These are phyloP conservation scores for Discostella pseudostelligera DNA, from an alignment of 108 stramenopile genomes.

Conservation along the genomic window DNA sequence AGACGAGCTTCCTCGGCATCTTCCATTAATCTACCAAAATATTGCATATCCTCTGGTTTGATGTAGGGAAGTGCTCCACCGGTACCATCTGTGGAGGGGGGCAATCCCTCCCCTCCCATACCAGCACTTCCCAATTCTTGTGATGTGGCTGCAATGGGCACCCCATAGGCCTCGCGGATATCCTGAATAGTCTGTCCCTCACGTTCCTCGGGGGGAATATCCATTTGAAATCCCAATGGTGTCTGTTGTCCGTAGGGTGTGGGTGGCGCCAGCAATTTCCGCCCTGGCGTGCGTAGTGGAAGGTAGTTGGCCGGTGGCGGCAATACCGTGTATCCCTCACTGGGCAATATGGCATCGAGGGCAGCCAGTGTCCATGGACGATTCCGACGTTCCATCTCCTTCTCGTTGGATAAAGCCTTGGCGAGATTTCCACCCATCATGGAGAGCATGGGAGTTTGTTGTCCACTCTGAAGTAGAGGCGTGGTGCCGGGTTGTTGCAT, in stretches of 20 bases:
- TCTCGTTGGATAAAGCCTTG: constrained; percentile 85
- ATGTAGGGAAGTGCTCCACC: constrained; percentile 88
- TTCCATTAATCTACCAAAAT: constrained; percentile 96
- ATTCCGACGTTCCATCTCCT: constrained; percentile 96
- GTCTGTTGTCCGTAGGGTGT: constrained; percentile 78
- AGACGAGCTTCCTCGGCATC: constrained; percentile 64
- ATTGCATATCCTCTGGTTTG: constrained; percentile 98
- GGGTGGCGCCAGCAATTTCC: constrained; percentile 90
- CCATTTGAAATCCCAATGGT: constrained; percentile 91
- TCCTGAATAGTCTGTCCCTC: constrained; percentile 69
- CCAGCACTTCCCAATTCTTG: constrained; percentile 51
- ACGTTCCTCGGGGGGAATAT: constrained; percentile 88
- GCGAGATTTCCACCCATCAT: constrained; percentile 54
- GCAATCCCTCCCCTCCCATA: constrained; percentile 5
- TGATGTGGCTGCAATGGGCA: constrained; percentile 74
- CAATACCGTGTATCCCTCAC: constrained; percentile 85
- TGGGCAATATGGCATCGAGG: constrained; percentile 92
- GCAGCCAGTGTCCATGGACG: constrained; percentile 95
- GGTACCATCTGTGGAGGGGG: constrained; percentile 13
- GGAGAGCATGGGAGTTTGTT: constrained; percentile 30
- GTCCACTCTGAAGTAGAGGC: constrained; percentile 21
- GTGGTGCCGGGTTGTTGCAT: constrained; percentile 21
- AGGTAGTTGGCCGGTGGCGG: constrained; percentile 89
- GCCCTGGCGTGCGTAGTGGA: constrained; percentile 91
- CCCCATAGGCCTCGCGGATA: constrained; percentile 91